These are phyloP conservation scores for Torulaspora microellipsoides DNA, from an alignment of 805 yeast species.

Conservation along the genomic window DNA sequence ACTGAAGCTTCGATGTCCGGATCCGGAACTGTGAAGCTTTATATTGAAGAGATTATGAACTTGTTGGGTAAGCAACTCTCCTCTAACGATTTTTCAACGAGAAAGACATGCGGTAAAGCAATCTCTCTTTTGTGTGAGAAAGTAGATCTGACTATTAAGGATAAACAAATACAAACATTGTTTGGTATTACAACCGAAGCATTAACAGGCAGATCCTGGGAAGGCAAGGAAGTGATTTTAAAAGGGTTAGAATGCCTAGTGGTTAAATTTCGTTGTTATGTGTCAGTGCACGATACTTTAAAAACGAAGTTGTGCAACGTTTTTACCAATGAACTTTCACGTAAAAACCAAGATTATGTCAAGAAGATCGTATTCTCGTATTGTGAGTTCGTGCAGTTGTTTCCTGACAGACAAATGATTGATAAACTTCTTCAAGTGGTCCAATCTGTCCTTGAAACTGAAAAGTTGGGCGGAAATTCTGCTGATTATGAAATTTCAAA, in stretches of 20 bases:
- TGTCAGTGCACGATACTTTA: conserved; percentile 33
- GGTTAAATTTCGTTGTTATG: conserved; percentile 39
- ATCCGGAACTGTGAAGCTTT: conserved; percentile 60
- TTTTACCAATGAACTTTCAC: conserved; percentile 55
- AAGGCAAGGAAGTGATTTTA: conserved; percentile 75
- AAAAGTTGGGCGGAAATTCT: conserved; percentile 33
- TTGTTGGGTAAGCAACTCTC: conserved; percentile 47
- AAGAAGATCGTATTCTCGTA: conserved; percentile 48
- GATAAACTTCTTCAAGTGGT: conserved; percentile 30
- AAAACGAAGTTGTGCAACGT: conserved; percentile 40
- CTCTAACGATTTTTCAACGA: conserved; percentile 56
- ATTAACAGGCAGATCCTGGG: conserved; percentile 76
- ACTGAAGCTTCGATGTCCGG: conserved; percentile 73
- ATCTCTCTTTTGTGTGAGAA: conserved; percentile 54
- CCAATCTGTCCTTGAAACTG: conserved; percentile 38
- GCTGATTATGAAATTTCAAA: conserved; percentile 19
- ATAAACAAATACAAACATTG: conserved; percentile 35
- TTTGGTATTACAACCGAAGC: conserved; percentile 55
- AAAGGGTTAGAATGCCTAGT: conserved; percentile 63
- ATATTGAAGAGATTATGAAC: conserved; percentile 60
- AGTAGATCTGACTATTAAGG: conserved; percentile 34
- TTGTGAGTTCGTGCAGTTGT: conserved; percentile 46
- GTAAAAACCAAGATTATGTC: conserved; percentile 64
- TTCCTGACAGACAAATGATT: conserved; percentile 24
- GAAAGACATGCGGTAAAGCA: conserved; percentile 67